A percentile compares a stretch with the other conserved stretches of the same genome.
phyloP scores from a whole-genome alignment of 345 rosid genomes.

The Turnera subulata region DNA sequence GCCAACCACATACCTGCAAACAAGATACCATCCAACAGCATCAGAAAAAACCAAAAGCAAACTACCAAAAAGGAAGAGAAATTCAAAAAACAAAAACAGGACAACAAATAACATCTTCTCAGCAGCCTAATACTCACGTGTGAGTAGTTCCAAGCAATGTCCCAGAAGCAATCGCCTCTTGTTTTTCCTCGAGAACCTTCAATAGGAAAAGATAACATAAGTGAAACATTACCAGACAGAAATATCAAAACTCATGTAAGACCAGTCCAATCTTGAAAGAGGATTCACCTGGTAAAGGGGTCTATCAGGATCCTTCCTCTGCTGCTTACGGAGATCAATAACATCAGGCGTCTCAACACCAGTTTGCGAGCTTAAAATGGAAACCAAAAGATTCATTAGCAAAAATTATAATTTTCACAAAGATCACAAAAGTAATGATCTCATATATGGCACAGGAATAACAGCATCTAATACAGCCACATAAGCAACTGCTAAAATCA shows the following conservation, averaged over 20 bases:
- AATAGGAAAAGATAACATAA: background rate
- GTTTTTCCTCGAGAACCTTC: constrained; percentile 88
- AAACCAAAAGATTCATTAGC: constrained; percentile 6
- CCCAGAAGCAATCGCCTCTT: constrained; percentile 79
- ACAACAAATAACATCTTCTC: background rate
- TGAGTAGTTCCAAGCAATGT: constrained; percentile 87
- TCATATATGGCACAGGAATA: too few species aligned
- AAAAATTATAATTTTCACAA: background rate
- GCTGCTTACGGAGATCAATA: constrained; percentile 98
- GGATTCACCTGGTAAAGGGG: constrained; percentile 79
- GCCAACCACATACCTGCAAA: constrained; percentile 57
- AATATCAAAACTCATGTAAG: background rate
- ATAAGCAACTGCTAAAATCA: too few species aligned
- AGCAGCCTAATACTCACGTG: constrained; percentile 43
- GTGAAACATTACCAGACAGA: background rate
- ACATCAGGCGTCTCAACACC: constrained; percentile 99
- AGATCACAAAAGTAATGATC: background rate
- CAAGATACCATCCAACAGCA: background rate
- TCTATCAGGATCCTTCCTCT: constrained; percentile 95
- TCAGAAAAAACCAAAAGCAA: background rate
- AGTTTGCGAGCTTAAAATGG: constrained; percentile 89
- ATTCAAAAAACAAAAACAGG: background rate
- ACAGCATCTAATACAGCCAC: too few species aligned
- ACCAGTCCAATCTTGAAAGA: constrained; percentile 8
- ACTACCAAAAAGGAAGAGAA: background rate